A percentile compares a stretch with the other conserved stretches of the same genome.
These are phyloP conservation scores for Pseudocercospora pini-densiflorae DNA, from an alignment of 2,329 filamentous ascomycete genomes.

Conservation along the genomic window DNA sequence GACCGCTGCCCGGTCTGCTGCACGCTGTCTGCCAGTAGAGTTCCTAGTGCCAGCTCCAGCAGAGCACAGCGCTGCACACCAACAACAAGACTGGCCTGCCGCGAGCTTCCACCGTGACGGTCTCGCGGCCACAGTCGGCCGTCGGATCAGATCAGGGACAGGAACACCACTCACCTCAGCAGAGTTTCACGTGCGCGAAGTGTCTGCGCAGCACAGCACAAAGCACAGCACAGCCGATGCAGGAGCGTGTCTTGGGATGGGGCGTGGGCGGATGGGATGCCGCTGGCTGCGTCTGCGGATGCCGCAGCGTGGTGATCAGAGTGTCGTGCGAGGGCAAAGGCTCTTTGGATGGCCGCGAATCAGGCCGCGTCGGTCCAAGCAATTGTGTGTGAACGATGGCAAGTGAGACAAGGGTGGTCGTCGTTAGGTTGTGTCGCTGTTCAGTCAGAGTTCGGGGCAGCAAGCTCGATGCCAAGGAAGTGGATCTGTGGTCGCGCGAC, in stretches of 20 bases:
- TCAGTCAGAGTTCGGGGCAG: background rate
- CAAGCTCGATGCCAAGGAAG: background rate
- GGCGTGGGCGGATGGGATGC: background rate
- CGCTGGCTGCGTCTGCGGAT: background rate
- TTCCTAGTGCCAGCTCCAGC: background rate
- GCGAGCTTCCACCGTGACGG: background rate
- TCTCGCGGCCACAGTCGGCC: background rate
- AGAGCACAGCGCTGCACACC: too few species aligned
- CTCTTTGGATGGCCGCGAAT: background rate
- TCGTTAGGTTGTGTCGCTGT: background rate
- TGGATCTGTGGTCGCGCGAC: background rate
- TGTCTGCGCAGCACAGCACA: background rate
- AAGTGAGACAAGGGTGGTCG: background rate
- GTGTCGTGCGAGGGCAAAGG: background rate
- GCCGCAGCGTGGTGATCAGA: background rate
- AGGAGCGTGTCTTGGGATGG: conserved; percentile 7
- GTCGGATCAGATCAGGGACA: background rate
- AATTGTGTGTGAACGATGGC: background rate
- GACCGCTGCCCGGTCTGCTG: background rate
- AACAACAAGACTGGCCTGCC: background rate
- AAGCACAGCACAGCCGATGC: background rate
- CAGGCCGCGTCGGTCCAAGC: background rate
- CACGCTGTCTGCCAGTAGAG: background rate
- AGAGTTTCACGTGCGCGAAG: background rate
- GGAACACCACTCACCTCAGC: conserved; percentile 1